Base-by-base conservation (phyloP, 78 protist species). In the Tieghemostelium lacteum region DNA sequence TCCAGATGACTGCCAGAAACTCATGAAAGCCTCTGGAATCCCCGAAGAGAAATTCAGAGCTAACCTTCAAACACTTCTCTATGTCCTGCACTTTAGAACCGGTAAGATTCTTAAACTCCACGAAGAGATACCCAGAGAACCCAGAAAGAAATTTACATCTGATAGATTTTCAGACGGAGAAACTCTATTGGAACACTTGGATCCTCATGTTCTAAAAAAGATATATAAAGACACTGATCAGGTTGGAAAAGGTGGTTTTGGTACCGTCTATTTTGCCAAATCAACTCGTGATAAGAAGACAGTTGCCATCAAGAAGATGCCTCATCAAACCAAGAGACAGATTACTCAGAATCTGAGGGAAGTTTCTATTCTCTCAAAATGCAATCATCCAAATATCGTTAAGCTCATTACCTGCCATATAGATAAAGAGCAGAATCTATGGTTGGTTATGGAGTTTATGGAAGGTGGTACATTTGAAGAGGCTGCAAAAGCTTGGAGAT, bases 381-480 rank as follows among this genome's bases (percentile, higher is more conserved):
- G 86, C 36, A 64, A 73, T 63, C 92, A 85, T 63, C 80, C 80
- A 34, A 87, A 87, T 58, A 73, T 87, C 20, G 93, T 87, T 6
- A 71, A 73, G 31, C 34, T 87, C 26, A 54, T 34, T 42, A 70
- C 80, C 26, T 74, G 87, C 36, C 86, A 87, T n/a, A 64, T 75
- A 17, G 85, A 87, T 20, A 87, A 87, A 26, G 93, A 87, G 40
- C 33, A 40, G 20, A 80, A 89, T 29, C 55, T 89, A 7, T 89
- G 94, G 94, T 5, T 89, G 10, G 36, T 89, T 55, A 89, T 77
- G 87, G 94, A 89, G 29, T 72, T 89, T 64, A 89, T 89, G 94
- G 91, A 89, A 50, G 94, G 94, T 61, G 94, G 94, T 34, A 89
- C 94, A 28, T 80, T 89, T 55, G 87, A 75, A 22, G 87, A 89